phyloP scores from a whole-genome alignment of 768 basidiomycete species.

The Vararia minispora region DNA sequence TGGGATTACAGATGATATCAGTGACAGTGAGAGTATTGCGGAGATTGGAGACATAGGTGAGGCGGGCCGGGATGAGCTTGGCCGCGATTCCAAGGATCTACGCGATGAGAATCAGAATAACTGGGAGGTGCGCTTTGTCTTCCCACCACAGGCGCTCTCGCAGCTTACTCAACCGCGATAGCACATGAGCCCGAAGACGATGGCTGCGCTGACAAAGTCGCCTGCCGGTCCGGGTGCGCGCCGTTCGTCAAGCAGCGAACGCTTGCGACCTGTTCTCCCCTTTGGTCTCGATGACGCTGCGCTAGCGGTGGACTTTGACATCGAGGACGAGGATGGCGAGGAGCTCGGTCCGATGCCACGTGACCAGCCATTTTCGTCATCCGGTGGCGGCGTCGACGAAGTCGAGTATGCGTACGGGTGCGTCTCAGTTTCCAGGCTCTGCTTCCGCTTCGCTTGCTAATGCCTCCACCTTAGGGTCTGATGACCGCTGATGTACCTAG shows the following conservation, averaged over 20 bases:
- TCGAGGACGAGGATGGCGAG: slow-evolving; percentile 52
- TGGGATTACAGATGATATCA: slow-evolving; percentile 79
- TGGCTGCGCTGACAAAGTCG: slow-evolving; percentile 87
- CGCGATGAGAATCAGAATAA: slow-evolving; percentile 82
- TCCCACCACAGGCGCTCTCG: not conserved
- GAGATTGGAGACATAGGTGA: slow-evolving; percentile 84
- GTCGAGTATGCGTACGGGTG: slow-evolving; percentile 85
- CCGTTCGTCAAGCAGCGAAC: slow-evolving; percentile 64
- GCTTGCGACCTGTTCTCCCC: slow-evolving; percentile 74
- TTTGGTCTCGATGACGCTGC: slow-evolving; percentile 66
- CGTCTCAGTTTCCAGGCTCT: slow-evolving; percentile 26
- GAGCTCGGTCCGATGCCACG: slow-evolving; percentile 71
- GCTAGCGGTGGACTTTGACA: slow-evolving; percentile 62
- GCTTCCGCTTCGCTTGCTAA: too few species aligned
- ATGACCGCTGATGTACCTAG: too few species aligned
- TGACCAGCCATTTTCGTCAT: slow-evolving; percentile 58
- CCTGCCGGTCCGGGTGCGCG: slow-evolving; percentile 58
- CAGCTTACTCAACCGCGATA: slow-evolving; percentile 19
- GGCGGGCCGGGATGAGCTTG: slow-evolving; percentile 54
- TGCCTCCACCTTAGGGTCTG: too few species aligned
- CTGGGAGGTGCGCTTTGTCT: slow-evolving; percentile 69
- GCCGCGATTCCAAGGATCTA: slow-evolving; percentile 49
- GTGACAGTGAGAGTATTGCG: slow-evolving; percentile 89
- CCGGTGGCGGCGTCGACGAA: slow-evolving; percentile 79
- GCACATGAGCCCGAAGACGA: slow-evolving; percentile 96